phyloP scores from a whole-genome alignment of 805 yeast genomes.

The Millerozyma miso region DNA sequence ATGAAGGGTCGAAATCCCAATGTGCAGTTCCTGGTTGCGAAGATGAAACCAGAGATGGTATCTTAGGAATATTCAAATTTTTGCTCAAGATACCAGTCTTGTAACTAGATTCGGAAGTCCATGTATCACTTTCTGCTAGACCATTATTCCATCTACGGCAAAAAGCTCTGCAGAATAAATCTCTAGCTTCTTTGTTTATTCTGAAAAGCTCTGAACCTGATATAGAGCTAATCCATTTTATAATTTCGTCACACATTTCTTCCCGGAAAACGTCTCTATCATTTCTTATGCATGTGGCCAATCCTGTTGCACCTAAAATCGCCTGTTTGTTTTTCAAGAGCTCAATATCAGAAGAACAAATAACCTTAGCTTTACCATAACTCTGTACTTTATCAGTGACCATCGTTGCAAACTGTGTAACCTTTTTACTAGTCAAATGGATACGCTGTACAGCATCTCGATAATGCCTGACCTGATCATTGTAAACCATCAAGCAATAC shows the following conservation, averaged over 20 bases:
- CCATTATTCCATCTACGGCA: slow-evolving; percentile 63
- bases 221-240: slow-evolving; percentile 61
- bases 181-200: slow-evolving; percentile 43
- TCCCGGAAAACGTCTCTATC: slow-evolving; percentile 72
- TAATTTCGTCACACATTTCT: slow-evolving; percentile 71
- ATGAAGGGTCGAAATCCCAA: slow-evolving; percentile 37
- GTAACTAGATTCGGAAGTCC: slow-evolving; percentile 6
- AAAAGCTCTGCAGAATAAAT: slow-evolving; percentile 53
- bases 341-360: slow-evolving; percentile 49
- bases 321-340: slow-evolving; percentile 51
- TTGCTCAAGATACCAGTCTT: slow-evolving; percentile 30
- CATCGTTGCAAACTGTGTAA: slow-evolving; percentile 65
- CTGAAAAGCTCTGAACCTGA: slow-evolving; percentile 51
- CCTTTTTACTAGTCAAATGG: slow-evolving; percentile 58
- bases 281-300: slow-evolving; percentile 62
- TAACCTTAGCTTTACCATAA: slow-evolving; percentile 67
- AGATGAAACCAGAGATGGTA: slow-evolving; percentile 6
- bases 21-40: slow-evolving; percentile 13
- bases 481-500: slow-evolving; percentile 61
- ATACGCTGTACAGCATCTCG: slow-evolving; percentile 70
- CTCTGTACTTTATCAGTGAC: slow-evolving; percentile 58
- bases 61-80: slow-evolving; percentile 34
- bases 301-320: slow-evolving; percentile 58
- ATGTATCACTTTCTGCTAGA: slow-evolving; percentile 10
- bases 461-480: slow-evolving; percentile 74